These are phyloP conservation scores for Suhomyces prunicola DNA, from an alignment of 805 yeast species.

Conservation along the genomic window DNA sequence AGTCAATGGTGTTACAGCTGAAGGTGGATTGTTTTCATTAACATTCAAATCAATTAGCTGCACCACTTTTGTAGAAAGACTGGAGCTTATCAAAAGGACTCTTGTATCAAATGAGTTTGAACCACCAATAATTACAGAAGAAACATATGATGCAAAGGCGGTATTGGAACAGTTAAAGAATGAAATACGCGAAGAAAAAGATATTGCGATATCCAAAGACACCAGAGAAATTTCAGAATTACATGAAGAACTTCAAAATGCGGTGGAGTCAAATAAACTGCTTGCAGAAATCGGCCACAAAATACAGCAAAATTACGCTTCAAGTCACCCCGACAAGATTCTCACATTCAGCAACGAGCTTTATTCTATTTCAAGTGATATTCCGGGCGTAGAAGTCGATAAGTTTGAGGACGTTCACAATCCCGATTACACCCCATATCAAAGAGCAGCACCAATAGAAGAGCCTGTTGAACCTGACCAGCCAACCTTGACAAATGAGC, in stretches of 20 bases:
- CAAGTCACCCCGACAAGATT: constrained; percentile 10
- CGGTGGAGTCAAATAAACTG: background rate
- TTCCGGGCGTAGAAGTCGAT: constrained; percentile 16
- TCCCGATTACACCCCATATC: constrained; percentile 16
- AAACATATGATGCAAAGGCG: constrained; percentile 13
- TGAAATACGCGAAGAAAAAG: constrained; percentile 13
- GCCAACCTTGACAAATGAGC: background rate
- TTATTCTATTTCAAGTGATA: constrained; percentile 7
- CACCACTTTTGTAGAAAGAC: constrained; percentile 33
- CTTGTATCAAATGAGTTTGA: constrained; percentile 15
- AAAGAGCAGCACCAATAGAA: constrained; percentile 1
- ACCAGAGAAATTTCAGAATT: constrained; percentile 15
- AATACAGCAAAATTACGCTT: background rate
- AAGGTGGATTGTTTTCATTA: constrained; percentile 40
- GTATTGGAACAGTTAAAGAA: constrained; percentile 17
- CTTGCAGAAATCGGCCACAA: background rate
- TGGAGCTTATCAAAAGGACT: constrained; percentile 29
- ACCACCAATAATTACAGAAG: constrained; percentile 15
- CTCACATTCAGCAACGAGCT: constrained; percentile 14
- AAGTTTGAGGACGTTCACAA: constrained; percentile 23
- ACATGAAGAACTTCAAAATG: constrained; percentile 8
- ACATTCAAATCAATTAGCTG: constrained; percentile 41
- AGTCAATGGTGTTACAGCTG: constrained; percentile 37
- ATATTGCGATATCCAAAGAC: background rate
- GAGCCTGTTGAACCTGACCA: background rate